phyloP scores from a whole-genome alignment of 768 basidiomycete species.

The Lentinula edodes region DNA sequence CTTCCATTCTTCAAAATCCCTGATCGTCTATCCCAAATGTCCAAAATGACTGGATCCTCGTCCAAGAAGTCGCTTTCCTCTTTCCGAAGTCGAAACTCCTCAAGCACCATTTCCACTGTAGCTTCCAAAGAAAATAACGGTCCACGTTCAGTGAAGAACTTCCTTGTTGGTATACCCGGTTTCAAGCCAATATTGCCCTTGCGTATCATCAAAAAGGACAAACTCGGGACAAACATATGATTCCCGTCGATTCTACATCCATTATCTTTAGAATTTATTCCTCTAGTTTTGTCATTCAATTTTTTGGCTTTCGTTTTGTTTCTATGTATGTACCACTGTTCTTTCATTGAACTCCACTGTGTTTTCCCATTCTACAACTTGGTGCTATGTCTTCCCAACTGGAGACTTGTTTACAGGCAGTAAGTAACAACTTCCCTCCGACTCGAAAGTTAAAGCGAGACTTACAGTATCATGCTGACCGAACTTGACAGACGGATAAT shows the following conservation, averaged over 20 bases:
- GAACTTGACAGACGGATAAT: too few species aligned
- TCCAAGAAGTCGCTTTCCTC: slow-evolving; percentile 1
- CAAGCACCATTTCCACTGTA: neutral
- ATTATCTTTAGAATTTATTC: too few species aligned
- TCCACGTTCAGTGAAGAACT: neutral
- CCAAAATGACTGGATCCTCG: neutral
- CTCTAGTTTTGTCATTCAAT: neutral
- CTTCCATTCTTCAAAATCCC: slow-evolving; percentile 5
- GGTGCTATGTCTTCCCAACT: too few species aligned
- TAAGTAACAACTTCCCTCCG: too few species aligned
- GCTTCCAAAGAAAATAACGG: neutral
- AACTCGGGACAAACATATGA: neutral
- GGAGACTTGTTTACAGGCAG: too few species aligned
- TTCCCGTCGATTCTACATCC: neutral
- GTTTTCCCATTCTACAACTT: too few species aligned
- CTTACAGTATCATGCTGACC: too few species aligned
- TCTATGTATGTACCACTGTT: too few species aligned
- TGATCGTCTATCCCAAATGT: neutral
- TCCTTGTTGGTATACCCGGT: neutral
- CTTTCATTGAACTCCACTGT: too few species aligned
- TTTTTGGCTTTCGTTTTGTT: neutral
- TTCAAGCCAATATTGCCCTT: slow-evolving; percentile 3
- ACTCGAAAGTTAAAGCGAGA: too few species aligned
- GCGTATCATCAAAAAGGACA: neutral
- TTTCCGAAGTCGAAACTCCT: slow-evolving; percentile 2